A percentile compares a stretch with the other conserved stretches of the same genome.
These are phyloP conservation scores for Agrostemma githago DNA, from an alignment of 148 eudicot genomes.

Conservation along the genomic window DNA sequence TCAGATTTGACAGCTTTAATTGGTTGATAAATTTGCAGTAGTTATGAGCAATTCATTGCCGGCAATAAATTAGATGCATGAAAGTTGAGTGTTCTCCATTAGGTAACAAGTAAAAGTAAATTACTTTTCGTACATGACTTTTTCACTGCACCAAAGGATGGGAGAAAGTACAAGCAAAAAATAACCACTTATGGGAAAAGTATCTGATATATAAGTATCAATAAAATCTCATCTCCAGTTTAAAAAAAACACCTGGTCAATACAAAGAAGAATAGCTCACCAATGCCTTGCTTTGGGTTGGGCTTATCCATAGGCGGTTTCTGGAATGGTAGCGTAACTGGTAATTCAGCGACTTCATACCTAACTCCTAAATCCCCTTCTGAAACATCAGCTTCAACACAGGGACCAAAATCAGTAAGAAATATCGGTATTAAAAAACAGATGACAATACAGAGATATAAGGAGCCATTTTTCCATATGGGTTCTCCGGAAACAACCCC, in stretches of 20 bases:
- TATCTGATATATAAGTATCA: constrained; percentile 1
- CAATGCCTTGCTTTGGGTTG: constrained; percentile 95
- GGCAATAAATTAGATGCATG: background rate
- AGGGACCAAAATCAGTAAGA: background rate
- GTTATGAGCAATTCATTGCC: background rate
- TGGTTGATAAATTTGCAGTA: background rate
- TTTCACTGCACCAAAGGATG: background rate
- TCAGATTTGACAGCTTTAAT: background rate
- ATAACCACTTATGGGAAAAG: background rate
- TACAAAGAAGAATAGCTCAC: constrained; percentile 37
- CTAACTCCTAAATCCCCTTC: constrained; percentile 64
- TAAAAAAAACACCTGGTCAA: background rate
- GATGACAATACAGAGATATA: background rate
- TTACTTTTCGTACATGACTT: too few species aligned
- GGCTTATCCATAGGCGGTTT: constrained; percentile 90
- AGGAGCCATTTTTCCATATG: background rate
- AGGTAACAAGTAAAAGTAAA: too few species aligned
- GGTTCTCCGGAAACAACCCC: background rate
- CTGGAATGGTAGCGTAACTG: constrained; percentile 75
- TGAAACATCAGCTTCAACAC: constrained; percentile 41
- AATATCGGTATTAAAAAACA: background rate
- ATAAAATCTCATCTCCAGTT: constrained; percentile 1
- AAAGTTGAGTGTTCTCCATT: background rate
- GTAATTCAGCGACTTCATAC: constrained; percentile 78
- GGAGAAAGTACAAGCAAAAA: background rate